A percentile compares a stretch with the other conserved stretches of the same genome.
These are phyloP conservation scores for Choanephora cucurbitarum DNA, from an alignment of 371 early-diverging fungal genomes.

Conservation along the genomic window DNA sequence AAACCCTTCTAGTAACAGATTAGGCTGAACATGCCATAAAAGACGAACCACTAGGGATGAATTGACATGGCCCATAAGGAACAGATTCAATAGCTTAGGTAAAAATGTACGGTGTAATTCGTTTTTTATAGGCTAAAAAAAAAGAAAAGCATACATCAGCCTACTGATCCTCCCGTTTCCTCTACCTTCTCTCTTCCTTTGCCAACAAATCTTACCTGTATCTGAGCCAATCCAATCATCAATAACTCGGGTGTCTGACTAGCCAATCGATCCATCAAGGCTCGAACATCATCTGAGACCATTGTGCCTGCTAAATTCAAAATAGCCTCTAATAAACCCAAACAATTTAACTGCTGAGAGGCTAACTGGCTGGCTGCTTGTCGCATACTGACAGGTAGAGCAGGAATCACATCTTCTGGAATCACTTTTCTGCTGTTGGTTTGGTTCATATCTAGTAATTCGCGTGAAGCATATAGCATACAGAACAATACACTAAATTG, in stretches of 20 bases:
- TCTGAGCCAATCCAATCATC: conserved; percentile 74
- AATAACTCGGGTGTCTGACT: conserved; percentile 78
- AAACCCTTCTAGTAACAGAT: conserved; percentile 66
- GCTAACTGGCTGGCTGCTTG: conserved; percentile 54
- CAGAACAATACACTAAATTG: conserved; percentile 76
- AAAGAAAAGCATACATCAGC: background rate
- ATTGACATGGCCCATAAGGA: conserved; percentile 74
- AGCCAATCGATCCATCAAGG: conserved; percentile 63
- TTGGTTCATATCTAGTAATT: conserved; percentile 51
- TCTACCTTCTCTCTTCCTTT: too few species aligned
- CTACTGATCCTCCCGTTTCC: too few species aligned
- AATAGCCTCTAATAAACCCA: conserved; percentile 72
- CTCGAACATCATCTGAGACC: conserved; percentile 62
- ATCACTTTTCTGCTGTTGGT: conserved; percentile 50
- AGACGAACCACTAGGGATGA: conserved; percentile 72
- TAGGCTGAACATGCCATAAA: conserved; percentile 71
- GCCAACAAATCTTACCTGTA: conserved; percentile 49
- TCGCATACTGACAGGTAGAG: conserved; percentile 46
- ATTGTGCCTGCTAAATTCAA: conserved; percentile 61
- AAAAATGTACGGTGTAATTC: conserved; percentile 69
- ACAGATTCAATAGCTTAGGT: conserved; percentile 66
- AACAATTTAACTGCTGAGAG: conserved; percentile 69
- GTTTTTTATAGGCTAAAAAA: conserved; percentile 56
- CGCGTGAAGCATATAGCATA: conserved; percentile 57
- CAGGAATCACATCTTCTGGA: conserved; percentile 49